Base-by-base conservation (phyloP, 495 filamentous ascomycete genomes). In the Bombardia bombarda region DNA sequence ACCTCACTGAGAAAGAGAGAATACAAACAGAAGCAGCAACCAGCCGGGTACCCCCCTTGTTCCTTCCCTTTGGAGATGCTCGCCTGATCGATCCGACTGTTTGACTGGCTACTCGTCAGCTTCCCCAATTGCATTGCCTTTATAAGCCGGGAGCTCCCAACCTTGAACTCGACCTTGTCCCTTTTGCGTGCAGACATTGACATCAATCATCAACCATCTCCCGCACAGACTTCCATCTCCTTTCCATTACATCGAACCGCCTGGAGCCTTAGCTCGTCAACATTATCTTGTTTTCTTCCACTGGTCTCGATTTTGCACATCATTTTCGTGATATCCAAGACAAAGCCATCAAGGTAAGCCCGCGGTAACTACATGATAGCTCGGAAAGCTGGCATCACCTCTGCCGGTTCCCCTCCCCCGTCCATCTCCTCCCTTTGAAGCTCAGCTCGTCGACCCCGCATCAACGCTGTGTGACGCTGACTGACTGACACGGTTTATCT, bases 61-160 rank as follows among this genome's bases (percentile, higher is more conserved):
- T 45, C 47, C 44, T 60, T 54, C 44, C 57, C 43, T 46, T 57
- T 54, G 53, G 52, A 46, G 50, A 40, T 52, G 55, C 51, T 56
- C 52, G 55, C 48, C 55, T 61, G 57, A 61, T 56, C 49, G 47
- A 45, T 35, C 22, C 23, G 46, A 21, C 25, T 38, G 38, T n/a
- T 24, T 52, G 46, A 52, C 42, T 57, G 53, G 53, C 41, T 38
- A 18, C 19, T 37, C 13, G 32, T 19, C 20, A 18, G 40, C 12
- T 30, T 25, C 12, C n/a, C 23, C 25, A 38, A 32, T 43, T 37
- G 46, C 38, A 36, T 44, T 23, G 13, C 35, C 32, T 51, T 52
- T 47, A 62, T 53, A 47, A 42, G 35, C 50, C 32, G 46, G 40
- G 23, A 55, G 44, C 49, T 52, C 51, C 57, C 51, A 33, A 40